Base-by-base conservation (phyloP, 148 eudicot genomes). In the Cornus kousa region DNA sequence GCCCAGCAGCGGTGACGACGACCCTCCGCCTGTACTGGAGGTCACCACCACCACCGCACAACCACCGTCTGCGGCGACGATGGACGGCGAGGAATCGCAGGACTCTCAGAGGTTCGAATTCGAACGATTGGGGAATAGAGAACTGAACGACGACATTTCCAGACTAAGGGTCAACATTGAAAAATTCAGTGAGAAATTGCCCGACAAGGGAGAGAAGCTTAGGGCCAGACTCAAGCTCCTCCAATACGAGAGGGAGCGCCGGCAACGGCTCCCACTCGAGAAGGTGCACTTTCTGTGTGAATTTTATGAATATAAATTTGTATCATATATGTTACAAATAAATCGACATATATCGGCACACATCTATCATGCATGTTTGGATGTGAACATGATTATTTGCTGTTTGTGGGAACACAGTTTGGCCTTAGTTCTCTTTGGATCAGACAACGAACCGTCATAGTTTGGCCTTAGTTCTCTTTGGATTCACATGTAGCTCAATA, bases 141-240 rank as follows among this genome's bases (percentile, higher is more conserved):
- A 78, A 0, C 57, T 86, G 8, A 14, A 73, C 2, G 71, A 19
- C 0, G 39, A 32, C 28, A 83, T 86, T 67, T 70, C 17, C 0
- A 78, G 75, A 16, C 7, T 3, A 3, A 5, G 4, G 4, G 12
- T 7, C 3, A 28, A 1, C n/a, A 3, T 70, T 9, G n/a, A 9
- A 1, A 55, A 0, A 8, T 3, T 72, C 5, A 59, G 24, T 9
- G 57, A 70, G 57, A 71, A 37, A 11, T 48, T 76, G 23, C 19
- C 40, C 4, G 90, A 88, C 70, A 68, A 68, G 6, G 90, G 90
- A 4, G 81, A 0, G 1, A 88, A 86, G 59, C 40, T 84, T 2
- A 80, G 53, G 74, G 74, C 62, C 19, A 24, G 23, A 31, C 16
- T 80, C 81, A 40, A 60, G 68, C 57, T 60, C 7, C 20, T 16